Conservation (phyloP, 1,139 yeast species). For the Yamadazyma taylorii region DNA sequence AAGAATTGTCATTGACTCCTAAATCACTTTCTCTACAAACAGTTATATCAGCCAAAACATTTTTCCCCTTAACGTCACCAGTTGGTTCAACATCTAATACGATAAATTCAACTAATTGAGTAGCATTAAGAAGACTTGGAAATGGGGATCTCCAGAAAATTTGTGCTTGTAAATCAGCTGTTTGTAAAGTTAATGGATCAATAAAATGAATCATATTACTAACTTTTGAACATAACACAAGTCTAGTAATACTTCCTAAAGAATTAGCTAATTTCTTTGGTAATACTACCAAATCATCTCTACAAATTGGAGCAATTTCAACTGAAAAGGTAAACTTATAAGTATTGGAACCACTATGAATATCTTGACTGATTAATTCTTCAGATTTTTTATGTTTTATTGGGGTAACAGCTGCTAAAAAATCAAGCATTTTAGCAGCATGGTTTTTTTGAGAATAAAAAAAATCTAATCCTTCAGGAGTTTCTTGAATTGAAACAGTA, state of each 20-base stretch:
- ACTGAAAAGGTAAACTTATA: slow-evolving; percentile 92
- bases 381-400: slow-evolving; percentile 81
- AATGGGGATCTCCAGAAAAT: slow-evolving; percentile 90
- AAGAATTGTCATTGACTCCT: slow-evolving; percentile 81
- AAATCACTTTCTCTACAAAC: slow-evolving; percentile 85
- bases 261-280: slow-evolving; percentile 84
- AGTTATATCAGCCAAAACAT: slow-evolving; percentile 85
- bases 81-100: slow-evolving; percentile 94
- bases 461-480: slow-evolving; percentile 93
- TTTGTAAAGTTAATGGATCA: slow-evolving; percentile 80
- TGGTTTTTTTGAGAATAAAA: slow-evolving; percentile 86
- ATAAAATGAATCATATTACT: slow-evolving; percentile 81
- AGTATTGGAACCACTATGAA: slow-evolving; percentile 83
- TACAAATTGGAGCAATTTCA: slow-evolving; percentile 96
- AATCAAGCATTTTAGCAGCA: slow-evolving; percentile 92
- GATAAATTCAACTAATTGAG: slow-evolving; percentile 82
- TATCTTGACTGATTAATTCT: slow-evolving; percentile 89
- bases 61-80: slow-evolving; percentile 77
- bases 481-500: slow-evolving; percentile 89
- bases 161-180: slow-evolving; percentile 73
- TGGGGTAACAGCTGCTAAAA: slow-evolving; percentile 86
- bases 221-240: slow-evolving; percentile 82
- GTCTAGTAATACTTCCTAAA: slow-evolving; percentile 78
- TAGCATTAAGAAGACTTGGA: slow-evolving; percentile 70
- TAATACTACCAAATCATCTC: slow-evolving; percentile 90